Base-by-base conservation (phyloP, 2,329 filamentous ascomycete genomes). In the Leptosphaerulina australis region DNA sequence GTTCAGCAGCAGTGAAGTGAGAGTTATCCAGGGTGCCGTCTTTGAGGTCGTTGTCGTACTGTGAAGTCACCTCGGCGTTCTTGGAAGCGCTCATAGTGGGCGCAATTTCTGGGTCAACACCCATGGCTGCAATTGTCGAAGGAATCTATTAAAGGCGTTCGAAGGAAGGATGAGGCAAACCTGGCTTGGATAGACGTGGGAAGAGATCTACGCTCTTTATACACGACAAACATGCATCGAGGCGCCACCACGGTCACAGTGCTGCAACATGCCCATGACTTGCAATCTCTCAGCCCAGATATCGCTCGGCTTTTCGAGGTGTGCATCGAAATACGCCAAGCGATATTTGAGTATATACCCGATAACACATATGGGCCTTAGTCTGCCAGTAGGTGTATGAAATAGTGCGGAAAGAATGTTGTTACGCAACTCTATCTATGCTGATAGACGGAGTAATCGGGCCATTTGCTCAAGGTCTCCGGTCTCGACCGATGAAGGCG, bases 1-100 rank as follows among this genome's bases (percentile, higher is more conserved):
- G 39, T 17, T 53, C 50, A 6, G 50, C 50, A 10, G 50, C 38
- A 5, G 50, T 53, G 28, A 53, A 53, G 24, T 53, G 50, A 1
- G 22, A 11, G 9, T 53, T 53, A 21, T 44, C 50, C n/a, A 53
- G 31, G 15, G 44, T 20, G 2, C 44, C 44, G 8, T 39, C 28
- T 29, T 53, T 53, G 10, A 53, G 8, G 26, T 53, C 50, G 8
- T 14, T 24, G 9, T 47, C 50, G 18, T 44, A 43, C 10, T 53
- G 50, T 21, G 50, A 47, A 3, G 9, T n/a, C 5, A 39, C 33
- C 2, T 53, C 50, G 5, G 38, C 37, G 1, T 37, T 39, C 22
- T 44, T 44, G 28, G 37, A 34, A 4, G 26, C 33, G 15, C 43
- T 46, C 11, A 31, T 39, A 3, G 36, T 35, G 1, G 11, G 43